phyloP scores from a whole-genome alignment of 176 grass and related monocot genomes.

The Zoysia japonica region DNA sequence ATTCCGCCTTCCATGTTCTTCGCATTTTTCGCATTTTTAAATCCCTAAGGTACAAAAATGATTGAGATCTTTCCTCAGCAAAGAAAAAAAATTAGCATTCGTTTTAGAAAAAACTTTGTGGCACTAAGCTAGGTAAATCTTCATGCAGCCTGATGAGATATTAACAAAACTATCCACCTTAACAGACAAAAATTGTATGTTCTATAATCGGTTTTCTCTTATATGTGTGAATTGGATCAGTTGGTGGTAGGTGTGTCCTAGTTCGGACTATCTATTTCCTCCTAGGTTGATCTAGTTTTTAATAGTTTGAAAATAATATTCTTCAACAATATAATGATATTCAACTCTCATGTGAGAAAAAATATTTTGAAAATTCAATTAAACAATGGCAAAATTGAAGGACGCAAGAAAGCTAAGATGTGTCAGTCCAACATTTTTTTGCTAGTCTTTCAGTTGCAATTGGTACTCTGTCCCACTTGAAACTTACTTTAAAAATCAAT shows the following conservation, averaged over 20 bases:
- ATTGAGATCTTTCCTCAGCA: neutral
- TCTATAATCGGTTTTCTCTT: neutral
- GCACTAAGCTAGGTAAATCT: neutral
- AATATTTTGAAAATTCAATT: neutral
- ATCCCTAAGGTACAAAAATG: constrained; percentile 44
- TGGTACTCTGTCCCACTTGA: no score
- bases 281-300: neutral
- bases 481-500: no score
- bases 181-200: neutral
- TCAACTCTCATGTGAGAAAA: neutral
- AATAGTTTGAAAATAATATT: neutral
- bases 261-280: neutral
- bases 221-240: neutral
- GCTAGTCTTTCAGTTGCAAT: no score
- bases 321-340: neutral
- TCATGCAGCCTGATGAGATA: neutral
- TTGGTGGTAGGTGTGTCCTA: neutral
- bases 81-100: neutral
- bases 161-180: neutral
- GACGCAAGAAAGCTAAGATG: neutral
- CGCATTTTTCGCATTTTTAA: constrained; percentile 52
- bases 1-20: constrained; percentile 75
- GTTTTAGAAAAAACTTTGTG: no score
- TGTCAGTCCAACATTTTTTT: neutral
- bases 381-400: neutral